A percentile compares a stretch with the other conserved stretches of the same genome.
Conservation (phyloP, 495 filamentous ascomycete species). For the Emericellopsis terricola region DNA sequence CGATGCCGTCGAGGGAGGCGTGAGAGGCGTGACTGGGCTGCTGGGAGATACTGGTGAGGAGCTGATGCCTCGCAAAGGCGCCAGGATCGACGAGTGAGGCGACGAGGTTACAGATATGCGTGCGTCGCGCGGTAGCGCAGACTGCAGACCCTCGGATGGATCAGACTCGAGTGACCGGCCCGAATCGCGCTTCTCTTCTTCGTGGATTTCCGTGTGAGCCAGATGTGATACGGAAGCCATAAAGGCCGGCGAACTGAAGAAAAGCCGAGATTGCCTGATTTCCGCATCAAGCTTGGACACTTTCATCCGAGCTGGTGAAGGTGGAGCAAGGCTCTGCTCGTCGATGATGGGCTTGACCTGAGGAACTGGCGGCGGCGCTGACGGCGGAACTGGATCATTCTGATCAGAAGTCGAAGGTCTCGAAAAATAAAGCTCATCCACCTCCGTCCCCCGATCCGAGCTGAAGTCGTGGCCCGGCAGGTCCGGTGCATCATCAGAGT, state of each 20-base stretch:
- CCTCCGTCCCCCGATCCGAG: too few relatives aligned
- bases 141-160: background rate
- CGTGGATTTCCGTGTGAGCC: conserved; percentile 2
- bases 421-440: background rate
- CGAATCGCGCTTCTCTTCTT: conserved; percentile 14
- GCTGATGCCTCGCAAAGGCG: background rate
- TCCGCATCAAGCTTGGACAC: conserved; percentile 2
- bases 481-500: background rate
- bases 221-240: conserved; percentile 1
- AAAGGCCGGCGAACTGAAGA: conserved; percentile 1
- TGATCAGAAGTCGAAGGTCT: background rate
- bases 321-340: too few relatives aligned
- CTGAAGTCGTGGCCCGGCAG: too few relatives aligned
- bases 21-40: background rate
- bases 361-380: background rate
- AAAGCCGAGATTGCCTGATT: conserved; percentile 1
- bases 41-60: too few relatives aligned
- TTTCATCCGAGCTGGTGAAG: conserved; percentile 7
- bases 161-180: conserved; percentile 12
- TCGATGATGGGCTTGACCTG: background rate
- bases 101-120: background rate
- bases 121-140: background rate
- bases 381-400: background rate
- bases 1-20: conserved; percentile 3
- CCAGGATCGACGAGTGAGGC: background rate